Conservation (phyloP, 768 basidiomycete genomes). For the Neoboletus magnificus region DNA sequence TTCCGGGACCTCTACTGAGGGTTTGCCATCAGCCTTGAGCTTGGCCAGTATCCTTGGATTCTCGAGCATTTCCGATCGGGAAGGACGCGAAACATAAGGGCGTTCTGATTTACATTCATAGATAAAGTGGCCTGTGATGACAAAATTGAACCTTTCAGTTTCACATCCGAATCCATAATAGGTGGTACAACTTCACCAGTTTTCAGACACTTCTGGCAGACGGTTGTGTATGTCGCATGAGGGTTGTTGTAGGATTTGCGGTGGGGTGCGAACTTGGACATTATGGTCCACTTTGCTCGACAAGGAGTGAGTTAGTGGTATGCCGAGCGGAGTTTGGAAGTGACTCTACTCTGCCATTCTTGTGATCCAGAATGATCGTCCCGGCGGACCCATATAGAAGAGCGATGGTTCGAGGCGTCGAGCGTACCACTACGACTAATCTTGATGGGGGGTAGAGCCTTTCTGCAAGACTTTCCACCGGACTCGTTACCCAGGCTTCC, state of each 20-base stretch:
- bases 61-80: conserved; percentile 81
- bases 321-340: conserved; percentile 12
- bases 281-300: conserved; percentile 22
- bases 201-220: conserved; percentile 81
- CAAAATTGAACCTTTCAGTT: background rate
- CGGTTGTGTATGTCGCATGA: conserved; percentile 58
- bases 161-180: conserved; percentile 2
- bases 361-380: conserved; percentile 14
- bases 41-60: conserved; percentile 69
- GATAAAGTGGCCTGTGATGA: conserved; percentile 72
- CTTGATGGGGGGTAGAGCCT: conserved; percentile 71
- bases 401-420: background rate
- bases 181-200: conserved; percentile 42
- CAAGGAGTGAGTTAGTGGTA: background rate
- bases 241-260: conserved; percentile 58
- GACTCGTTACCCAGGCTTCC: conserved; percentile 60
- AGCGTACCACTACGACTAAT: background rate
- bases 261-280: conserved; percentile 85
- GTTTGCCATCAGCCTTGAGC: conserved; percentile 65
- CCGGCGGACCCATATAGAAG: background rate
- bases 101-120: conserved; percentile 83
- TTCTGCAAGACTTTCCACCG: conserved; percentile 42
- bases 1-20: conserved; percentile 82
- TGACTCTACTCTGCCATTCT: conserved; percentile 3
- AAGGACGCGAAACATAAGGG: conserved; percentile 87